phyloP scores from a whole-genome alignment of 352 stramenopile species.

The Globisporangium mamillatum region DNA sequence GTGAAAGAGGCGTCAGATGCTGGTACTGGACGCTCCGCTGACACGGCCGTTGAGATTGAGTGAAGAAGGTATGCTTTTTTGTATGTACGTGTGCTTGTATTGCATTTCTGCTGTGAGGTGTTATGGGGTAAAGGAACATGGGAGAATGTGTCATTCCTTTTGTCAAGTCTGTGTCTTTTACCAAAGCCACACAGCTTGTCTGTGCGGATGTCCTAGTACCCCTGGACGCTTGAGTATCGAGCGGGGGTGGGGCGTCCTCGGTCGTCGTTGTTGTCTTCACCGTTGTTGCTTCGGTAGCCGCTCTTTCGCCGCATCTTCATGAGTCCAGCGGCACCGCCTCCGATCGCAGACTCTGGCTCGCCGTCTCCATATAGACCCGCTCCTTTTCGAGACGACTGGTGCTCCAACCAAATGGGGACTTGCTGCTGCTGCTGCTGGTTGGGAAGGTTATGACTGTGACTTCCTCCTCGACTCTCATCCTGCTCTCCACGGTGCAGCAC shows the following conservation, averaged over 20 bases:
- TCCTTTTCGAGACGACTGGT: conserved; percentile 27
- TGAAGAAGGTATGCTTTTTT: conserved; percentile 3
- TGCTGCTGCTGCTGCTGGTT: conserved; percentile 25
- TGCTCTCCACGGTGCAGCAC: conserved; percentile 17
- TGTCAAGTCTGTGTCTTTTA: background rate
- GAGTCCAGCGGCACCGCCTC: conserved; percentile 53
- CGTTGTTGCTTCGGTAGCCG: conserved; percentile 45
- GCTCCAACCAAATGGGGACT: conserved; percentile 60
- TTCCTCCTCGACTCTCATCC: conserved; percentile 16
- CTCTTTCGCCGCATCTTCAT: conserved; percentile 72
- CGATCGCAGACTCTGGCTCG: conserved; percentile 36
- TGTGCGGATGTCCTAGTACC: conserved; percentile 3
- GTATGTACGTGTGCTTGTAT: conserved; percentile 1
- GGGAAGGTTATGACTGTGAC: background rate
- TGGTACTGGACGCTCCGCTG: conserved; percentile 1
- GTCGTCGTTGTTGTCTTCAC: conserved; percentile 30
- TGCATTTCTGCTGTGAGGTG: background rate
- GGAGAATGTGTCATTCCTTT: background rate
- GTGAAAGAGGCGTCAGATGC: background rate
- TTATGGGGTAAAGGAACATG: background rate
- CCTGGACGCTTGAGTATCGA: conserved; percentile 6
- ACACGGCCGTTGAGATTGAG: conserved; percentile 18
- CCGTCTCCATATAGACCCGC: conserved; percentile 25
- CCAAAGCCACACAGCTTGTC: background rate
- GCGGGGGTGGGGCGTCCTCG: background rate